A percentile compares a stretch with the other conserved stretches of the same genome.
Conservation (phyloP, 768 basidiomycete species). For the Tulasnella sp. region DNA sequence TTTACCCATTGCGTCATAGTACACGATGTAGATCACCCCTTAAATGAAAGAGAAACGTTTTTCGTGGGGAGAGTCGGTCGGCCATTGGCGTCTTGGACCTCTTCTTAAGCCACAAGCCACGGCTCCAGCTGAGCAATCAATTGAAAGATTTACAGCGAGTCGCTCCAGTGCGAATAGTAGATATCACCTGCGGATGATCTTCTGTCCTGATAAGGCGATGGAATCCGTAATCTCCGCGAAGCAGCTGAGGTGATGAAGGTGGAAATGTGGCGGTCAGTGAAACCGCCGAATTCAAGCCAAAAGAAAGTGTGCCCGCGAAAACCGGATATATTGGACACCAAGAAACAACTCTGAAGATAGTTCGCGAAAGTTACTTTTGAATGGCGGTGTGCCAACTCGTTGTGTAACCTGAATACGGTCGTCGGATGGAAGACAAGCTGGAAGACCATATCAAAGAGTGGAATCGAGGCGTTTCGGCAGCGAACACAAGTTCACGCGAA, state of each 20-base stretch:
- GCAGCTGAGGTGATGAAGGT: neutral
- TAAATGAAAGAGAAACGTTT: neutral
- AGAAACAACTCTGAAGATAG: no score
- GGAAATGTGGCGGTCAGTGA: neutral
- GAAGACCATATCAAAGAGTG: no score
- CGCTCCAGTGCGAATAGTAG: neutral
- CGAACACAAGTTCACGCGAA: no score
- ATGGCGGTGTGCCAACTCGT: no score
- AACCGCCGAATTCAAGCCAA: no score
- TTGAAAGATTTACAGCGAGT: neutral
- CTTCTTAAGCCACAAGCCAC: constrained; percentile 17
- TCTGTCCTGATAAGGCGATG: neutral
- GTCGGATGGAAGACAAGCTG: no score
- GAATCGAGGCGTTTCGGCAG: no score
- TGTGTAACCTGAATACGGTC: neutral
- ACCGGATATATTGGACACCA: no score
- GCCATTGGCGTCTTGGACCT: neutral
- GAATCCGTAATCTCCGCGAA: neutral
- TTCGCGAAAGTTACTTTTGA: no score
- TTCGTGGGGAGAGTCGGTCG: neutral
- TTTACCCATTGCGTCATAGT: neutral
- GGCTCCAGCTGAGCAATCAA: neutral
- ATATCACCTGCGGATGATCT: neutral
- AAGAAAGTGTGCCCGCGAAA: no score
- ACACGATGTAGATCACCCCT: neutral